Conservation (phyloP, 1,284 basidiomycete genomes). For the Malassezia sp. region DNA sequence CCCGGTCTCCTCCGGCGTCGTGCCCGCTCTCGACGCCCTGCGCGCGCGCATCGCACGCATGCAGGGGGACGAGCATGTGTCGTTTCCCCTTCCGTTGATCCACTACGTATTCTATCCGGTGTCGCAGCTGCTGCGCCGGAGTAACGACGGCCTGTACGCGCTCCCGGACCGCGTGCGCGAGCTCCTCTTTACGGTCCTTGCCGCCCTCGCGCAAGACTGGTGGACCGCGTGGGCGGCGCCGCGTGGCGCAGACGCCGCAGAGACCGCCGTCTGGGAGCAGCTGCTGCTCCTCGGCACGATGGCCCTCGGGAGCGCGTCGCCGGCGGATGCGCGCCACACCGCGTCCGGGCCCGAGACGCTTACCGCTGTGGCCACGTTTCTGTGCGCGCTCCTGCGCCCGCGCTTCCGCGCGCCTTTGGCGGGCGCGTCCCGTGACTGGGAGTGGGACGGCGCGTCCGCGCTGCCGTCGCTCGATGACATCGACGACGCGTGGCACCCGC, state of each 20-base stretch:
- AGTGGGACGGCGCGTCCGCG: constrained; percentile 42
- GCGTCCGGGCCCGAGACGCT: constrained; percentile 27
- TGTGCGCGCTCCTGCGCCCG: constrained; percentile 22
- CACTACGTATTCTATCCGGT: constrained; percentile 42
- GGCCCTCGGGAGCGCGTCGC: constrained; percentile 8
- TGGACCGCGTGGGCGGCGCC: constrained; percentile 24
- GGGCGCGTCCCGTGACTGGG: constrained; percentile 20
- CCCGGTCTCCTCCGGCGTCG: background rate
- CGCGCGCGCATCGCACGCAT: background rate
- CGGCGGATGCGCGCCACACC: background rate
- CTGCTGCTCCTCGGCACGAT: constrained; percentile 32
- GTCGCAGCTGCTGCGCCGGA: constrained; percentile 27
- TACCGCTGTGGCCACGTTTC: constrained; percentile 18
- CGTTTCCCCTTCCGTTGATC: constrained; percentile 23
- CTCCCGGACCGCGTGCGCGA: constrained; percentile 25
- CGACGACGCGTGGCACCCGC: background rate
- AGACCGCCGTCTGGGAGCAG: constrained; percentile 30
- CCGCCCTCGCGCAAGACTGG: constrained; percentile 28
- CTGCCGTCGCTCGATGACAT: constrained; percentile 29
- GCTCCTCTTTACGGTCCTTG: constrained; percentile 18
- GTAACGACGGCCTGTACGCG: constrained; percentile 17
- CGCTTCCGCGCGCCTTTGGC: constrained; percentile 3
- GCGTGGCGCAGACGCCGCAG: background rate
- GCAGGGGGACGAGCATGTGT: background rate
- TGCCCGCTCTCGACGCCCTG: background rate